These are phyloP conservation scores for Penicillium pancosmium DNA, from an alignment of 495 filamentous ascomycete species.

Conservation along the genomic window DNA sequence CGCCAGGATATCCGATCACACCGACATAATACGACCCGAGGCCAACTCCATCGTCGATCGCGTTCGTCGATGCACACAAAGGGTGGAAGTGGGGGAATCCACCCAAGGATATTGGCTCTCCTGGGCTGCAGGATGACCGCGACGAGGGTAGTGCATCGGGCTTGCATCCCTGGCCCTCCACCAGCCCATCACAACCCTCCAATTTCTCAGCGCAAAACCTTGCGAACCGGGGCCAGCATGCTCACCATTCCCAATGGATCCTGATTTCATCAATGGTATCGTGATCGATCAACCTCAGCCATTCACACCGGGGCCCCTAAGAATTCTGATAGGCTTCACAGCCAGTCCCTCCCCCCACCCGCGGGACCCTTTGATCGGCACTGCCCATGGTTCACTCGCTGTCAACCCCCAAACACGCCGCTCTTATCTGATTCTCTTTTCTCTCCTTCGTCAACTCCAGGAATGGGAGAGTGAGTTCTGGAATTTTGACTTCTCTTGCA, in stretches of 20 bases:
- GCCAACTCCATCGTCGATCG: neutral
- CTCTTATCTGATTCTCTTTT: slow-evolving; percentile 18
- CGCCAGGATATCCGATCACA: neutral
- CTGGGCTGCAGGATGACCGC: neutral
- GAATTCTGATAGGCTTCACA: slow-evolving; percentile 13
- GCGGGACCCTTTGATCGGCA: slow-evolving; percentile 14
- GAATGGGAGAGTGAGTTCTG: too few relatives aligned
- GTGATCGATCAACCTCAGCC: slow-evolving; percentile 12
- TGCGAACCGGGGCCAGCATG: neutral
- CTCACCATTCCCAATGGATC: neutral
- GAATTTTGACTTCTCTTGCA: too few relatives aligned
- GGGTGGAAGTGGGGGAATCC: neutral
- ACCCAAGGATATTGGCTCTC: neutral
- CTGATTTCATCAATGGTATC: slow-evolving; percentile 1
- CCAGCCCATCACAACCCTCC: slow-evolving; percentile 13
- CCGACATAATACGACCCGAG: neutral
- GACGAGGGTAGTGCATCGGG: neutral
- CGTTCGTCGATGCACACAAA: neutral
- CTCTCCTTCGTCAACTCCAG: neutral
- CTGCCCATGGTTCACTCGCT: slow-evolving; percentile 16
- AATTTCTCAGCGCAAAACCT: slow-evolving; percentile 17
- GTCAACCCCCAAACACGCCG: slow-evolving; percentile 3
- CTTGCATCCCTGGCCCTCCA: slow-evolving; percentile 1
- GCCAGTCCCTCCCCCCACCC: slow-evolving; percentile 8
- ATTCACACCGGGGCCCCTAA: slow-evolving; percentile 4